phyloP scores from a whole-genome alignment of 768 basidiomycete genomes.

The Russula emetica region DNA sequence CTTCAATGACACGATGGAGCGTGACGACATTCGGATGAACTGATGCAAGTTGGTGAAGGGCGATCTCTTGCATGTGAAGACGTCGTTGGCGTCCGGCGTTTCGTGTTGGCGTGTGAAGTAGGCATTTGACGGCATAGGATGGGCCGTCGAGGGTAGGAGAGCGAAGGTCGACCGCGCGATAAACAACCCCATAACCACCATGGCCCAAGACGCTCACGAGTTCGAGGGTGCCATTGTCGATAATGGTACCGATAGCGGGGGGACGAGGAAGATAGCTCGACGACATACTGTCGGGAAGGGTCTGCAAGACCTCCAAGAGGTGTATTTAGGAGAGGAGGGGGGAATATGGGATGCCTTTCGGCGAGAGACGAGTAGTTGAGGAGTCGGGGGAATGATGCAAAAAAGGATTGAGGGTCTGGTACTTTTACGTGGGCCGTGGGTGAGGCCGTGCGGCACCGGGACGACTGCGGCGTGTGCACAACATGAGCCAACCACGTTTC shows the following conservation, averaged over 20 bases:
- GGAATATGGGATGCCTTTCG: slow-evolving; percentile 18
- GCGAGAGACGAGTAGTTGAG: slow-evolving; percentile 29
- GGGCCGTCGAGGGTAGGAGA: slow-evolving; percentile 38
- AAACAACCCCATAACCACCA: slow-evolving; percentile 95
- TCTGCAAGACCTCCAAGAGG: slow-evolving; percentile 21
- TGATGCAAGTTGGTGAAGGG: slow-evolving; percentile 69
- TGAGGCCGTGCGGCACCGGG: slow-evolving; percentile 33
- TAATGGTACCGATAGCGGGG: slow-evolving; percentile 64
- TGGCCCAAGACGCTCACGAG: slow-evolving; percentile 84
- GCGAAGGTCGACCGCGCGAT: slow-evolving; percentile 68
- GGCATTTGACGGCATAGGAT: slow-evolving; percentile 90
- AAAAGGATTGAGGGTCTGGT: slow-evolving; percentile 24
- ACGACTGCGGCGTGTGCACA: slow-evolving; percentile 34
- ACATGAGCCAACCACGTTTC: slow-evolving; percentile 36
- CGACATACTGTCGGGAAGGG: slow-evolving; percentile 31
- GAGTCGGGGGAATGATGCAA: slow-evolving; percentile 33
- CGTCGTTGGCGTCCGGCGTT: slow-evolving; percentile 54
- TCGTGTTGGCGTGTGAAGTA: slow-evolving; percentile 50
- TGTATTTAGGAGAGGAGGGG: slow-evolving; percentile 3
- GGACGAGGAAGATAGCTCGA: slow-evolving; percentile 37
- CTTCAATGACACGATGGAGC: slow-evolving; percentile 84
- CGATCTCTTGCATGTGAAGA: slow-evolving; percentile 84
- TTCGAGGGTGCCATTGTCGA: slow-evolving; percentile 79
- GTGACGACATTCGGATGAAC: slow-evolving; percentile 81
- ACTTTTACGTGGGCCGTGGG: slow-evolving; percentile 35